Base-by-base conservation (phyloP, 805 yeast genomes). In the Phaffomyces thermotolerans region DNA sequence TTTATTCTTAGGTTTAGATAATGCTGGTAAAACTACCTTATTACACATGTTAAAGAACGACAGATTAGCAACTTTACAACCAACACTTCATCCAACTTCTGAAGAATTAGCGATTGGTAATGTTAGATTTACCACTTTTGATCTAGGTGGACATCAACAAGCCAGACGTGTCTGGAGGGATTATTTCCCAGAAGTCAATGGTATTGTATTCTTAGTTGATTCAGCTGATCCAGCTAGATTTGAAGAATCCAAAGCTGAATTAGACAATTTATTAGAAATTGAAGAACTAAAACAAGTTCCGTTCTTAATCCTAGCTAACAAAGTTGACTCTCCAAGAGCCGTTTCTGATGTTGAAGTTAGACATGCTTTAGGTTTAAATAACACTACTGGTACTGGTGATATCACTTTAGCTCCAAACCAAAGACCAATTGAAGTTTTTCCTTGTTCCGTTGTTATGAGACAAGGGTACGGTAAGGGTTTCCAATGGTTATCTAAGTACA, bases 151-250 rank as follows among this genome's bases (percentile, higher is more conserved):
- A 36, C 99, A 93, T 72, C 83, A 79, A 66, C 97, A 91, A 70
- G 98, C 99, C 40, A 90, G 99, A 71, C 88, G 99, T 70, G 80
- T 93, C 62, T 93, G 99, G 99, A 90, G 90, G 64, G 98, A 93
- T 66, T 93, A 93, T 67, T 93, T 93, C 83, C 99, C 99, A 47
- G 99, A 93, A 70, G 99, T 93, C 40, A 86, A 89, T 66, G 99
- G 97, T 44, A 93, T 93, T 54, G 98, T 93, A 29, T 93, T 85
- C 66, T 73, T 93, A 47, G 97, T 93, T 29, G 99, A 93, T 65
- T 95, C 95, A 44, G 98, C 98, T 44, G 99, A 93, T 63, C 82
- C 93, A 33, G 95, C 83, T 64, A 84, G 99, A 68, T 85, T 93
- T 57, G 84, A 85, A 54, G 99, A 93, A 73, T 84, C 96, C 49